Percentiles rank a stretch among this genome's conserved stretches.
phyloP scores from a whole-genome alignment of 1,139 yeast species.

The Pichia inconspicua region DNA sequence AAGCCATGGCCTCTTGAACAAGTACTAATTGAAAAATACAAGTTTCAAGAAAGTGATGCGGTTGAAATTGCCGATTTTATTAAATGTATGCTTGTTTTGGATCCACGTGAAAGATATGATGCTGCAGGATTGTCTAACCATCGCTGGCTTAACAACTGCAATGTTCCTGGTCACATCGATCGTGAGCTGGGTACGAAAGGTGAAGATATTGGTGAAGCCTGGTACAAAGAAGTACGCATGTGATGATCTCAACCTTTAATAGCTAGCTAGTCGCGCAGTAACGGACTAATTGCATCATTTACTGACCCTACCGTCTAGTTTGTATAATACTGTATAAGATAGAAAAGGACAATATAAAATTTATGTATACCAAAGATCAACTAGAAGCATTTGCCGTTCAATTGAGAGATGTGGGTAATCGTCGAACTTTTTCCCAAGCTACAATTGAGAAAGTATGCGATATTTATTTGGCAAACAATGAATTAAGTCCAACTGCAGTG shows the following conservation, averaged over 20 bases:
- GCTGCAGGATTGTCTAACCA: constrained; percentile 78
- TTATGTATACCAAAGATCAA: background rate
- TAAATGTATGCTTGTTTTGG: constrained; percentile 62
- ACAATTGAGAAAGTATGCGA: constrained; percentile 6
- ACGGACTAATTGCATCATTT: no score
- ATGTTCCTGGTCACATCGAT: constrained; percentile 52
- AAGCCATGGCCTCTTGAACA: constrained; percentile 63
- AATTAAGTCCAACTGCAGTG: background rate
- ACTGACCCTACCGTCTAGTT: no score
- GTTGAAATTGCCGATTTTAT: constrained; percentile 54
- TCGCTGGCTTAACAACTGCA: constrained; percentile 64
- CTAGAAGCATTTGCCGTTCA: constrained; percentile 10
- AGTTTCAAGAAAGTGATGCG: constrained; percentile 48
- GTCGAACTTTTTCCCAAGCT: constrained; percentile 2
- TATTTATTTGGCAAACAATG: background rate
- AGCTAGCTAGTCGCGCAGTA: no score
- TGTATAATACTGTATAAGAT: background rate
- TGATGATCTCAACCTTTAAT: background rate
- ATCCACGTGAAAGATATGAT: constrained; percentile 66
- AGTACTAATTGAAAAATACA: constrained; percentile 68
- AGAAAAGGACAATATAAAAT: background rate
- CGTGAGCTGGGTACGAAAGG: constrained; percentile 59
- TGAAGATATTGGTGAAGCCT: constrained; percentile 63
- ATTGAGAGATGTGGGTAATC: constrained; percentile 5
- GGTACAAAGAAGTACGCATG: constrained; percentile 39